phyloP scores from a whole-genome alignment of 2,329 filamentous ascomycete genomes.

The Iodosphaeria phyllophila region DNA sequence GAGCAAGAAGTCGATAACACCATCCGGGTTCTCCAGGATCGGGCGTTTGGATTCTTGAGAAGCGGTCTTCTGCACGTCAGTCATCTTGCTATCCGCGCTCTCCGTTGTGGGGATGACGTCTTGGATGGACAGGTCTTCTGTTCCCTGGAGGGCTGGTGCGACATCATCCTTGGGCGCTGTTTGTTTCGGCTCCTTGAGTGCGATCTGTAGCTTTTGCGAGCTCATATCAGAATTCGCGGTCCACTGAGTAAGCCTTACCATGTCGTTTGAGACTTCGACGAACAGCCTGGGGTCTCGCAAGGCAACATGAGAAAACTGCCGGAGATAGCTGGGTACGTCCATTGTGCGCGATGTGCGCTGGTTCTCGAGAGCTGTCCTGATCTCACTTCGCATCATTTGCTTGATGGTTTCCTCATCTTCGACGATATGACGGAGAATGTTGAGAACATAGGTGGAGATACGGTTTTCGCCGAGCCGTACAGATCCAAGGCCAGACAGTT shows the following conservation, averaged over 20 bases:
- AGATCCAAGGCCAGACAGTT: slow-evolving; percentile 64
- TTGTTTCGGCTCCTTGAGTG: slow-evolving; percentile 19
- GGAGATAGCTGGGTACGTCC: slow-evolving; percentile 57
- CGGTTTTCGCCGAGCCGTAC: slow-evolving; percentile 44
- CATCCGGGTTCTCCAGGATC: slow-evolving; percentile 79
- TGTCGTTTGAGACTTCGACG: slow-evolving; percentile 71
- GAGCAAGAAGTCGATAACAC: slow-evolving; percentile 85
- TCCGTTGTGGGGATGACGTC: slow-evolving; percentile 44
- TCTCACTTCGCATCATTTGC: slow-evolving; percentile 82
- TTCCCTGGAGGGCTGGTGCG: slow-evolving; percentile 24
- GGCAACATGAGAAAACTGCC: slow-evolving; percentile 60
- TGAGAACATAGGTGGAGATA: slow-evolving; percentile 48
- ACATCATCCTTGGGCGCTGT: slow-evolving; percentile 19
- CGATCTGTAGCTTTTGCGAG: slow-evolving; percentile 15
- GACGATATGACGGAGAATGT: slow-evolving; percentile 77
- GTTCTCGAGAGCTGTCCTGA: slow-evolving; percentile 56
- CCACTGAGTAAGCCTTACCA: slow-evolving; percentile 42
- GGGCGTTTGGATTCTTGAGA: slow-evolving; percentile 57
- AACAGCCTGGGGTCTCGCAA: slow-evolving; percentile 73
- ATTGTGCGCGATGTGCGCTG: slow-evolving; percentile 28
- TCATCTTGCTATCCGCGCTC: slow-evolving; percentile 36
- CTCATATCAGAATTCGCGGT: slow-evolving; percentile 11
- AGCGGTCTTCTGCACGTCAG: slow-evolving; percentile 42
- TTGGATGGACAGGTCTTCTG: slow-evolving; percentile 25
- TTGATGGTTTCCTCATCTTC: slow-evolving; percentile 85